Conservation (phyloP, 495 filamentous ascomycete species). For the Penicillium nucicola region DNA sequence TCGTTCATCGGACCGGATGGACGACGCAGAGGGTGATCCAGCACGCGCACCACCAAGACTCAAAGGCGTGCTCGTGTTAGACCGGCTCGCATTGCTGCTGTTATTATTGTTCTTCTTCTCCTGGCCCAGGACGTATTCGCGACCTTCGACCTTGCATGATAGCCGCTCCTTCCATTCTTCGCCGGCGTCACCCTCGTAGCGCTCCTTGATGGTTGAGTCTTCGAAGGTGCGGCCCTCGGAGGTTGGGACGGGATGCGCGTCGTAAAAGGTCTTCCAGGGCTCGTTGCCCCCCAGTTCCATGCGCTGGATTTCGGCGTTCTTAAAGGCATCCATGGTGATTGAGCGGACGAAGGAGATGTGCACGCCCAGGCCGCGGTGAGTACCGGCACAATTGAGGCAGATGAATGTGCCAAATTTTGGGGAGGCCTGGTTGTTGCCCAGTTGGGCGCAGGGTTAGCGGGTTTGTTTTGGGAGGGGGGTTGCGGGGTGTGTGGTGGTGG, state of each 20-base stretch:
- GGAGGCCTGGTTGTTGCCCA: slow-evolving; percentile 46
- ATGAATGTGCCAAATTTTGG: slow-evolving; percentile 88
- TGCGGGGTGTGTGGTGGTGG: not conserved
- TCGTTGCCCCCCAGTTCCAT: slow-evolving; percentile 87
- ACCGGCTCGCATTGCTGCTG: slow-evolving; percentile 21
- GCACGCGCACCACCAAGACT: slow-evolving; percentile 20
- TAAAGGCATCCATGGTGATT: slow-evolving; percentile 98
- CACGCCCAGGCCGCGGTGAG: slow-evolving; percentile 90
- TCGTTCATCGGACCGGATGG: slow-evolving; percentile 22
- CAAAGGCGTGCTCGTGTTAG: slow-evolving; percentile 26
- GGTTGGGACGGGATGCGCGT: slow-evolving; percentile 63
- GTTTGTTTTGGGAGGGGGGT: slow-evolving; percentile 1
- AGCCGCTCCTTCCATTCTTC: slow-evolving; percentile 96
- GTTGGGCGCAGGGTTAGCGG: not conserved
- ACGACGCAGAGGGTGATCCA: slow-evolving; percentile 29
- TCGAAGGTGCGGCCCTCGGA: slow-evolving; percentile 63
- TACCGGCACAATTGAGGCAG: slow-evolving; percentile 92
- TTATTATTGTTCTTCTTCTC: slow-evolving; percentile 33
- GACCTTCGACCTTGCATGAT: slow-evolving; percentile 77
- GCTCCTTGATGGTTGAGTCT: slow-evolving; percentile 70
- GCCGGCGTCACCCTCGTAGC: slow-evolving; percentile 81
- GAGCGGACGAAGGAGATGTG: slow-evolving; percentile 97
- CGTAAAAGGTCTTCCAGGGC: slow-evolving; percentile 80
- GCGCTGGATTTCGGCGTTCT: slow-evolving; percentile 76
- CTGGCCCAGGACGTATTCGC: slow-evolving; percentile 71